phyloP scores from a whole-genome alignment of 208 protist genomes.

The Herpetomonas tarakana region DNA sequence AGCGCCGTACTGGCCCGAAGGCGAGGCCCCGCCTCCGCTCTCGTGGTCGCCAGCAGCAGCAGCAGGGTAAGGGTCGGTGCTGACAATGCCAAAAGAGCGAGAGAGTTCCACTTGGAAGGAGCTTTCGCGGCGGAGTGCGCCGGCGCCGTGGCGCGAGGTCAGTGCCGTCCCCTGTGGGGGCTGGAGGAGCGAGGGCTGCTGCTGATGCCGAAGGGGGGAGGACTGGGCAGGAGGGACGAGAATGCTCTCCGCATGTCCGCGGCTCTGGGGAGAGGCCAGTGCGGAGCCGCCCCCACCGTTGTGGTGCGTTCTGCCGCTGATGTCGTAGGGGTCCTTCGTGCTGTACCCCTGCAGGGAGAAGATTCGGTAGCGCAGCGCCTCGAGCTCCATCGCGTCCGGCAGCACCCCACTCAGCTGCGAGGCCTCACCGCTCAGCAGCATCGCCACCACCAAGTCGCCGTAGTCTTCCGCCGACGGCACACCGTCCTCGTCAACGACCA shows the following conservation, averaged over 20 bases:
- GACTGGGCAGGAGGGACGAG: not conserved
- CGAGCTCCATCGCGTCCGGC: constrained; percentile 73
- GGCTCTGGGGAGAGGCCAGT: not conserved
- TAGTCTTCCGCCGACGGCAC: constrained; percentile 40
- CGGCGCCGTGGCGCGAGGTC: not conserved
- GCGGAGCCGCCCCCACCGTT: constrained; percentile 10
- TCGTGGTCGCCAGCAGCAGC: too few species aligned
- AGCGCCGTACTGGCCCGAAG: too few species aligned
- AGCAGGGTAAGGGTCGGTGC: too few species aligned
- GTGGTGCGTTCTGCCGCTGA: constrained; percentile 5
- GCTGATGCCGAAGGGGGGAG: not conserved
- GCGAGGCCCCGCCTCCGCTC: too few species aligned
- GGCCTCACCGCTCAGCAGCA: constrained; percentile 52
- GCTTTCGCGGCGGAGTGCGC: not conserved
- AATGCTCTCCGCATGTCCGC: not conserved
- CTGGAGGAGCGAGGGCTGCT: not conserved
- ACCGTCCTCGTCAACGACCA: constrained; percentile 25
- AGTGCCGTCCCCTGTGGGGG: not conserved
- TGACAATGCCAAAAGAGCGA: not conserved
- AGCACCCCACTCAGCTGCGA: constrained; percentile 50
- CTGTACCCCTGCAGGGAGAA: constrained; percentile 68
- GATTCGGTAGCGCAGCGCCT: constrained; percentile 74
- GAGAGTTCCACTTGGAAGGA: not conserved
- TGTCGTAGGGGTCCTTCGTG: constrained; percentile 24
- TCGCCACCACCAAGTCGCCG: constrained; percentile 73